phyloP scores from a whole-genome alignment of 768 basidiomycete species.

The Collybia nuda region DNA sequence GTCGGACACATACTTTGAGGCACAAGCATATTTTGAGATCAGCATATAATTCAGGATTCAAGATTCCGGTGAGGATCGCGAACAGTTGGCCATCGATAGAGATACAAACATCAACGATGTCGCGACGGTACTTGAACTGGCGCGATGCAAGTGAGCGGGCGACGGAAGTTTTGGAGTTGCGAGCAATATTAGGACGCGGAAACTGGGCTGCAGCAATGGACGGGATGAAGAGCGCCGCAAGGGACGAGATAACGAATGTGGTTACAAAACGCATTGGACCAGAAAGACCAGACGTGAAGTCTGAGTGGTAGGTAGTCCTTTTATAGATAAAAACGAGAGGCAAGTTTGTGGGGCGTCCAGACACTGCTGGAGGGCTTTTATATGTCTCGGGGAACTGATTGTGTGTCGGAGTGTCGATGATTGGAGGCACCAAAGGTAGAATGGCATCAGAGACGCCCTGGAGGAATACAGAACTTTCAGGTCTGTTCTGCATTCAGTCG shows the following conservation, averaged over 20 bases:
- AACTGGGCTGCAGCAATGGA: background rate
- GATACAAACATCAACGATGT: conserved; percentile 1
- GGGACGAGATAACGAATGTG: conserved; percentile 1
- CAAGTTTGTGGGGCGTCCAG: conserved; percentile 10
- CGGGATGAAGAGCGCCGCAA: background rate
- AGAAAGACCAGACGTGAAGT: background rate
- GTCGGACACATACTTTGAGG: background rate
- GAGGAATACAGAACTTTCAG: too few relatives aligned
- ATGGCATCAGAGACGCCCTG: background rate
- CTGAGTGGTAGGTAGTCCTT: background rate
- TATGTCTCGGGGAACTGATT: background rate
- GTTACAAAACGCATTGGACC: background rate
- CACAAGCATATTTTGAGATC: background rate
- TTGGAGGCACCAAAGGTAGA: background rate
- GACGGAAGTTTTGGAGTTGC: background rate
- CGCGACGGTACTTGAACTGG: conserved; percentile 5
- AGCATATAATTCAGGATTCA: background rate
- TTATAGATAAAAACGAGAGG: background rate
- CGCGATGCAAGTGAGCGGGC: background rate
- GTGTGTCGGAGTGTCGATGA: background rate
- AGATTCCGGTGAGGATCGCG: background rate
- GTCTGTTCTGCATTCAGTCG: background rate
- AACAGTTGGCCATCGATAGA: background rate
- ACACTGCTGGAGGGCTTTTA: conserved; percentile 1
- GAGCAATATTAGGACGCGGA: background rate